These are phyloP conservation scores for Pulveroboletus frians DNA, from an alignment of 768 basidiomycete species.

Conservation along the genomic window DNA sequence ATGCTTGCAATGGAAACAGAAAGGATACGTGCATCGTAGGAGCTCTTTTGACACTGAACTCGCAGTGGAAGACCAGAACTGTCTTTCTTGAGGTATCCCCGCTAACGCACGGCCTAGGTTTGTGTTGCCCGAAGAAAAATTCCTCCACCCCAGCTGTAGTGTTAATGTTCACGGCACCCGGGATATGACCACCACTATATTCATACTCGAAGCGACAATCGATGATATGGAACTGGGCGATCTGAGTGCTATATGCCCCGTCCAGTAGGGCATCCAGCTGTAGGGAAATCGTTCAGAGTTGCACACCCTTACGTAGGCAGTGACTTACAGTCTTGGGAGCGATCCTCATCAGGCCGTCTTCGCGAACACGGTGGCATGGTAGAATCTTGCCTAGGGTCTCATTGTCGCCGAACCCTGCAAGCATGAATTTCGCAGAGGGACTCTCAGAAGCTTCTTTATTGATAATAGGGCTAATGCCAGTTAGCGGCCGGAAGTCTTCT, in stretches of 20 bases:
- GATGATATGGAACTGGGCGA: slow-evolving; percentile 73
- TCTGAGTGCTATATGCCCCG: slow-evolving; percentile 61
- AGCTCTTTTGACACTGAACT: slow-evolving; percentile 92
- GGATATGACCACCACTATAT: slow-evolving; percentile 88
- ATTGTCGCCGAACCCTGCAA: slow-evolving; percentile 83
- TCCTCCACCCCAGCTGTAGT: slow-evolving; percentile 75
- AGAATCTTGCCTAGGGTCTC: slow-evolving; percentile 90
- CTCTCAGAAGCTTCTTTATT: slow-evolving; percentile 45
- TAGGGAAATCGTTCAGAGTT: slow-evolving; percentile 3
- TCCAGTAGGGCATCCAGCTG: slow-evolving; percentile 77
- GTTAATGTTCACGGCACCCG: slow-evolving; percentile 88
- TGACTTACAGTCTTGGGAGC: slow-evolving; percentile 66
- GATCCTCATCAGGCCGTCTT: slow-evolving; percentile 95
- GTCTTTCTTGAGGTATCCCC: slow-evolving; percentile 74
- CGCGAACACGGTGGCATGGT: slow-evolving; percentile 88
- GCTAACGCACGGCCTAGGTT: slow-evolving; percentile 66
- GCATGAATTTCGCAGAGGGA: slow-evolving; percentile 51
- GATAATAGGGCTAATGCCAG: slow-evolving; percentile 55
- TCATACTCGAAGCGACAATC: slow-evolving; percentile 99
- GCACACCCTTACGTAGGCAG: background rate
- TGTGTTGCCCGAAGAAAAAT: slow-evolving; percentile 60
- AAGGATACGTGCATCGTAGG: slow-evolving; percentile 77
- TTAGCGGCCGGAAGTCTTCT: slow-evolving; percentile 71
- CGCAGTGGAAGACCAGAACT: slow-evolving; percentile 93
- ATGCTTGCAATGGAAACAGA: background rate